A percentile compares a stretch with the other conserved stretches of the same genome.
Conservation (phyloP, 176 grass and related monocot species). For the Secale cereale region DNA sequence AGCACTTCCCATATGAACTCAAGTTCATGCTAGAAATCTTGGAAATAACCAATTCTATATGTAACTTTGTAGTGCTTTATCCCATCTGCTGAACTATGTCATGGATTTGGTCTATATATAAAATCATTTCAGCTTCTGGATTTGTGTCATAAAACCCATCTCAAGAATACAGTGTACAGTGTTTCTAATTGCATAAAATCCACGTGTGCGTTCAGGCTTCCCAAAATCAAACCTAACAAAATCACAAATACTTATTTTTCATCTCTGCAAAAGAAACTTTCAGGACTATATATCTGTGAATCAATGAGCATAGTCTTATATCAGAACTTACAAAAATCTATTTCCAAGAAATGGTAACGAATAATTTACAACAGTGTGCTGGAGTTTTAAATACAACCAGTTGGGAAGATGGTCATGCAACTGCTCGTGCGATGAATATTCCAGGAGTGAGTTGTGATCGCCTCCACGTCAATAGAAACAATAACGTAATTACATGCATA, state of each 20-base stretch:
- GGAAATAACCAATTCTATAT: conserved; percentile 79
- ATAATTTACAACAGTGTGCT: too few species aligned
- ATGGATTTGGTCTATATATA: conserved; percentile 83
- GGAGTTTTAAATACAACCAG: neutral
- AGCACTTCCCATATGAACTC: conserved; percentile 67
- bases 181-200: too few species aligned
- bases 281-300: neutral
- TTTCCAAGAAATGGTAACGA: too few species aligned
- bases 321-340: neutral
- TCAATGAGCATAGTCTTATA: neutral
- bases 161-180: too few species aligned
- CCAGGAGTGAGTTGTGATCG: too few species aligned
- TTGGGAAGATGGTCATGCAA: too few species aligned
- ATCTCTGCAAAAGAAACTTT: neutral
- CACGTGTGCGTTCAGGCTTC: neutral
- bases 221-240: neutral
- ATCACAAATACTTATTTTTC: neutral
- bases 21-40: conserved; percentile 69
- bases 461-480: too few species aligned
- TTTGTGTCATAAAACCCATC: conserved; percentile 85
- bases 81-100: conserved; percentile 80
- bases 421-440: too few species aligned
- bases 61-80: conserved; percentile 20
- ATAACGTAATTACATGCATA: too few species aligned
- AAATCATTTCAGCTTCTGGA: conserved; percentile 76